A percentile compares a stretch with the other conserved stretches of the same genome.
phyloP scores from a whole-genome alignment of 2,329 filamentous ascomycete genomes.

The Leptodontidium sp. region DNA sequence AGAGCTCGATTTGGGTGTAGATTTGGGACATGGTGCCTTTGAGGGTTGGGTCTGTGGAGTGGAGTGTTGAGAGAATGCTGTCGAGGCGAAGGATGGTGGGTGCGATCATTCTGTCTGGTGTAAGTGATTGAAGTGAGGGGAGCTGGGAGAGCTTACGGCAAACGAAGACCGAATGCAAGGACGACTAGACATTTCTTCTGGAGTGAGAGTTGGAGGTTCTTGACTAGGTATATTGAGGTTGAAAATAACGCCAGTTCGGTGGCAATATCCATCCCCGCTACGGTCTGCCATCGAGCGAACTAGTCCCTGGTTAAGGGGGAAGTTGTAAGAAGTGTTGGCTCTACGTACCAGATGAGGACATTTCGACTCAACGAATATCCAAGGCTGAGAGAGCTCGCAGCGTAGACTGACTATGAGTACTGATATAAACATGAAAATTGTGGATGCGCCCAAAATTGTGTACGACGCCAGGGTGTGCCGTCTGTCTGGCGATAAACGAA shows the following conservation, averaged over 20 bases:
- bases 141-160: constrained; percentile 46
- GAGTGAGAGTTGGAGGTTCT: constrained; percentile 48
- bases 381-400: constrained; percentile 52
- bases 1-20: constrained; percentile 52
- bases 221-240: constrained; percentile 50
- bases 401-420: constrained; percentile 52
- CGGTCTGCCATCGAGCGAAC: constrained; percentile 49
- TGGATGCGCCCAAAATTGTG: constrained; percentile 48
- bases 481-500: constrained; percentile 54
- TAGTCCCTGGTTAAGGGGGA: neutral
- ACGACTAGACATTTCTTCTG: constrained; percentile 51
- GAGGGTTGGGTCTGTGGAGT: constrained; percentile 50
- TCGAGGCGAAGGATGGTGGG: constrained; percentile 47
- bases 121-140: neutral
- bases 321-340: neutral
- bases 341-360: constrained; percentile 48
- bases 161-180: constrained; percentile 52
- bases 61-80: constrained; percentile 45
- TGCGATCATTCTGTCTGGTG: constrained; percentile 4
- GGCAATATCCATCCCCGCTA: constrained; percentile 51
- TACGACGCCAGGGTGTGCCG: constrained; percentile 50
- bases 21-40: constrained; percentile 48
- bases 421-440: constrained; percentile 50
- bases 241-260: constrained; percentile 51
- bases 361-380: constrained; percentile 36